These are phyloP conservation scores for Russula foetens DNA, from an alignment of 768 basidiomycete genomes.

Conservation along the genomic window DNA sequence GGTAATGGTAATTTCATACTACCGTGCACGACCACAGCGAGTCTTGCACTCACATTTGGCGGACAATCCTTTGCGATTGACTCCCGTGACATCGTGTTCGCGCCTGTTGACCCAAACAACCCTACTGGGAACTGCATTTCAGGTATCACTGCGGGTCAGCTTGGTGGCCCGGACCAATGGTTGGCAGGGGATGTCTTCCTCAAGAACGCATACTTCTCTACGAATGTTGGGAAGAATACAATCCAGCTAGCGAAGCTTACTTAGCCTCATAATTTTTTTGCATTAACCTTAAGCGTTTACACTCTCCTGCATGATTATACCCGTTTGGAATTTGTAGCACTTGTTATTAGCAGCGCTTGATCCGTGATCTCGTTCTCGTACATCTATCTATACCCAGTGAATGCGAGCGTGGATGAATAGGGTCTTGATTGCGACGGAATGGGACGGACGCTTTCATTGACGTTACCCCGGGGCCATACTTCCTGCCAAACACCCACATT, in stretches of 20 bases:
- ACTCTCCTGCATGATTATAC: not conserved
- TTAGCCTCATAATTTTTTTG: not conserved
- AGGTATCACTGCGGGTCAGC: constrained; percentile 55
- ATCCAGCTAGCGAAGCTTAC: constrained; percentile 34
- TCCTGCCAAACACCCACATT: too few species aligned
- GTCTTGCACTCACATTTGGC: constrained; percentile 51
- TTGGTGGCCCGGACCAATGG: constrained; percentile 57
- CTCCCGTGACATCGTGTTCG: constrained; percentile 54
- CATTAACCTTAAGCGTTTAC: too few species aligned
- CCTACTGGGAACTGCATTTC: constrained; percentile 58
- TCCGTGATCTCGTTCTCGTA: too few species aligned
- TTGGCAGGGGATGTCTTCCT: constrained; percentile 70
- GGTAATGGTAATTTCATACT: constrained; percentile 47
- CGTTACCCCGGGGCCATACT: too few species aligned
- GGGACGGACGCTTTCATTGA: too few species aligned
- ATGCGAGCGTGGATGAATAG: too few species aligned
- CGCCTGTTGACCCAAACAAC: constrained; percentile 42
- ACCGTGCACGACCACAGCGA: constrained; percentile 52
- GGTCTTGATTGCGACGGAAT: too few species aligned
- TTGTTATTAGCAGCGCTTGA: too few species aligned
- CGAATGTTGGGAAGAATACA: constrained; percentile 47
- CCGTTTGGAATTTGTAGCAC: too few species aligned
- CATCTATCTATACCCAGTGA: too few species aligned
- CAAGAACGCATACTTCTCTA: constrained; percentile 71
- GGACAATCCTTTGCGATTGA: constrained; percentile 52